Base-by-base conservation (phyloP, 371 early-diverging fungal species). In the Mucor irregularis region DNA sequence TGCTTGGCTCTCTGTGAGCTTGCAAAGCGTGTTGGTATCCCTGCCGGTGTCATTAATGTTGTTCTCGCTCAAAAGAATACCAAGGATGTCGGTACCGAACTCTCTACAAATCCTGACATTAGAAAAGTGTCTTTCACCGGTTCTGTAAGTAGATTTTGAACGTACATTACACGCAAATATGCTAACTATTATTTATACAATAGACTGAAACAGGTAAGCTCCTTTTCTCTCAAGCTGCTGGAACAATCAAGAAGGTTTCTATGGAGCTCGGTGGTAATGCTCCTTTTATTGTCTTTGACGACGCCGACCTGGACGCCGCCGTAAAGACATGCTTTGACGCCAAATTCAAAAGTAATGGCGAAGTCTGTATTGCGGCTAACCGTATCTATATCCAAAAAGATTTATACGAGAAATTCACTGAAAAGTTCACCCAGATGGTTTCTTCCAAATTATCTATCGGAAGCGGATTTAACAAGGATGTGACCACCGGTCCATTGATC, bases 221-320 rank as follows among this genome's bases (percentile, higher is more conserved):
- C 16, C 66, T 91, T 49, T 80, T 90, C 85, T 60, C 72, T n/a
- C 89, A 88, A 69, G 73, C 87, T 14, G 67, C 90, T 0, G 68
- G 79, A 26, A 90, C 90, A 5, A 78, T 92, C 69, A 92, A 92
- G 76, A 87, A 84, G 54, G 64, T 90, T 0, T 88, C 90, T 16
- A 66, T 92, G 73, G 93, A 92, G 62, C 68, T 92, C 8, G 93
- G 93, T 44, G 93, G 92, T 46, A 92, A 92, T 59, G 94, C 96
- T 10, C 85, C 96, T 3, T 92, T 92, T 56, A 92, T 96, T 61
- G 91, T 94, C 5, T 95, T 96, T 71, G 92, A 85, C 56, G 89
- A 90, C 61, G 91, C 91, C 5, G 85, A 90, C 59, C 26, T 91
- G 3, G 74, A 76, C 35, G 60, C 66, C 28, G 90, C 91, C 6